phyloP scores from a whole-genome alignment of 1,284 basidiomycete species.

The Macrocystidia cucumis region DNA sequence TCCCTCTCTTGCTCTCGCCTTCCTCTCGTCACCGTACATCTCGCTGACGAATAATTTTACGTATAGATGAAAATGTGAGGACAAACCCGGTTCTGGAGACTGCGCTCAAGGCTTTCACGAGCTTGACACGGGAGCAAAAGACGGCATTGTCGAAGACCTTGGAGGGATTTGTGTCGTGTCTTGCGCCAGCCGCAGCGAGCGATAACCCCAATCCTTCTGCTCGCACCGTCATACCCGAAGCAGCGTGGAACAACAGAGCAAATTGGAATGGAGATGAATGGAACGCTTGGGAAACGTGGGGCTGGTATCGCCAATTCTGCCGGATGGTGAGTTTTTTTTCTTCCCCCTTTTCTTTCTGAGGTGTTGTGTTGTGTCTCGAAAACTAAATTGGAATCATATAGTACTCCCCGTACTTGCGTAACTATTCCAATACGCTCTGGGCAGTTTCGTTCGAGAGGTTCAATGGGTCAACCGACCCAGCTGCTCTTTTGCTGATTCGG shows the following conservation, averaged over 20 bases:
- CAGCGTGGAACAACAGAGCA: conserved; percentile 61
- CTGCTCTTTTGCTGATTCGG: conserved; percentile 48
- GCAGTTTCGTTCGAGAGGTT: conserved; percentile 58
- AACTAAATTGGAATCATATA: too few relatives aligned
- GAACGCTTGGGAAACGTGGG: conserved; percentile 79
- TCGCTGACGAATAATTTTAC: background rate
- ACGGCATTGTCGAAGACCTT: conserved; percentile 58
- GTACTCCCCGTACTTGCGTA: conserved; percentile 73
- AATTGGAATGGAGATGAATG: conserved; percentile 67
- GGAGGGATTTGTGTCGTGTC: conserved; percentile 61
- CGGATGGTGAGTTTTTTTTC: conserved; percentile 40
- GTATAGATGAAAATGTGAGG: conserved; percentile 37
- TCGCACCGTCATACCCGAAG: conserved; percentile 44
- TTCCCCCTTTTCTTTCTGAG: conserved; percentile 4
- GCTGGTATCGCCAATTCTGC: conserved; percentile 84
- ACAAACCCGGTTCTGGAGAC: conserved; percentile 61
- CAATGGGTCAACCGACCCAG: conserved; percentile 46
- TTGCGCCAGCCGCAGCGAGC: conserved; percentile 36
- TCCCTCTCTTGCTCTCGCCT: conserved; percentile 1
- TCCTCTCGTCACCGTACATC: background rate
- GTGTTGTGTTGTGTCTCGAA: conserved; percentile 4
- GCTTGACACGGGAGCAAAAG: conserved; percentile 68
- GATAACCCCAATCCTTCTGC: conserved; percentile 36
- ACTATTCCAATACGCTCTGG: conserved; percentile 57
- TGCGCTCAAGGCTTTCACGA: conserved; percentile 67